Base-by-base conservation (phyloP, 169 alveolate genomes). In the Plasmodium chabaudi region DNA sequence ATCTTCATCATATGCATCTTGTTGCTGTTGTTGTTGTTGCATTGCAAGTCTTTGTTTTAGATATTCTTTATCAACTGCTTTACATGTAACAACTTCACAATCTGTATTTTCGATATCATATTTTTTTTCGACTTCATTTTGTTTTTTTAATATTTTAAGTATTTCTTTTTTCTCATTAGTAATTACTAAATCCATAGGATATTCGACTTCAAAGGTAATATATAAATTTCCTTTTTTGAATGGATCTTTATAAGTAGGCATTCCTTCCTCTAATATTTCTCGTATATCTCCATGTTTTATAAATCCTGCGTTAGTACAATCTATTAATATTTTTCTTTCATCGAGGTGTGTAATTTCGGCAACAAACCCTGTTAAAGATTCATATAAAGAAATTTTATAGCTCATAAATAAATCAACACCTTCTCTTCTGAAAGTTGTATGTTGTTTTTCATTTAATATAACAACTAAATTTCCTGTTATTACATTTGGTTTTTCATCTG, bases 171-270 rank as follows among this genome's bases (percentile, higher is more conserved):
- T 93, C 10, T 57, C 93, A 34, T 89, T 70, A 10, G 93, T 72
- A 79, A 93, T 89, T 13, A 89, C 70, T 44, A 95, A 88, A 44
- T 90, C 94, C 73, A 94, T 95, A 15, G 99, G 99, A 93, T 98
- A 98, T 49, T 93, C 96, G 34, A 98, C 98, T 88, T 97, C 97
- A 82, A 98, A 97, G 13, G 96, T 94, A 34, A 98, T 91, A 93
- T 96, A 97, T 61, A 98, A 94, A 72, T 98, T 96, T 49, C 99
- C 99, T 89, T 94, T 95, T 74, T 94, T 91, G 87, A 93, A 96
- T 5, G 99, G 97, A 55, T 97, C 96, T 93, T 97, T 97, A 94
- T 96, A 97, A 56, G 96, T 93, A 25, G 99, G 99, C 99, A 98
- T 96, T 9, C 99, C 99, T 79, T 95, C 97, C 15, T 94, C 97